These are phyloP conservation scores for Oemleria cerasiformis DNA, from an alignment of 306 rosid genomes.

Conservation along the genomic window DNA sequence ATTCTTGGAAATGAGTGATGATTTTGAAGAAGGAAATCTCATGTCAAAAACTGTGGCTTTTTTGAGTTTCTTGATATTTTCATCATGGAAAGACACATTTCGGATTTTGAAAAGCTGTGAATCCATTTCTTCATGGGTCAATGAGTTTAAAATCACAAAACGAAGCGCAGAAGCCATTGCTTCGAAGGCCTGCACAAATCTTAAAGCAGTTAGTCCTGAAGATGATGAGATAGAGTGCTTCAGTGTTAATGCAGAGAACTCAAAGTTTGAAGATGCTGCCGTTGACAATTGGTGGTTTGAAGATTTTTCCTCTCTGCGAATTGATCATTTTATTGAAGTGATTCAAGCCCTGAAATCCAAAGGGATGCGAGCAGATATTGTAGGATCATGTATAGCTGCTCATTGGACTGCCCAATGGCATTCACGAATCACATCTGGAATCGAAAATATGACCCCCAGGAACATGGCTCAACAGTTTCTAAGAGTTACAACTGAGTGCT, in stretches of 20 bases:
- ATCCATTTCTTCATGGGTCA: conserved; percentile 58
- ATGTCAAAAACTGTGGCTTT: conserved; percentile 61
- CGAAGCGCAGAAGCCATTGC: conserved; percentile 69
- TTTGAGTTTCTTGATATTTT: conserved; percentile 49
- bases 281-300: conserved; percentile 69
- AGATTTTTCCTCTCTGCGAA: conserved; percentile 49
- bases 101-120: conserved; percentile 68
- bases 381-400: conserved; percentile 71
- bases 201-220: conserved; percentile 30
- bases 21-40: conserved; percentile 62
- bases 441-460: conserved; percentile 24
- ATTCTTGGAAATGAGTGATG: conserved; percentile 81
- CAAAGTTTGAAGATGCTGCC: conserved; percentile 15
- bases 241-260: conserved; percentile 1
- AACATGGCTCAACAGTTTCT: conserved; percentile 31
- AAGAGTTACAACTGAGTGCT: conserved; percentile 56
- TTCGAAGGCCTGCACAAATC: conserved; percentile 53
- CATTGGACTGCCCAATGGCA: conserved; percentile 64
- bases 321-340: conserved; percentile 77
- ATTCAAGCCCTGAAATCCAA: conserved; percentile 45
- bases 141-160: conserved; percentile 46
- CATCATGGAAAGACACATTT: conserved; percentile 79
- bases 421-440: conserved; percentile 38
- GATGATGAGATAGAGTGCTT: conserved; percentile 19
- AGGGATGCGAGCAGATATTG: conserved; percentile 47